These are phyloP conservation scores for Polyporus tsugae DNA, from an alignment of 1,284 basidiomycete genomes.

Conservation along the genomic window DNA sequence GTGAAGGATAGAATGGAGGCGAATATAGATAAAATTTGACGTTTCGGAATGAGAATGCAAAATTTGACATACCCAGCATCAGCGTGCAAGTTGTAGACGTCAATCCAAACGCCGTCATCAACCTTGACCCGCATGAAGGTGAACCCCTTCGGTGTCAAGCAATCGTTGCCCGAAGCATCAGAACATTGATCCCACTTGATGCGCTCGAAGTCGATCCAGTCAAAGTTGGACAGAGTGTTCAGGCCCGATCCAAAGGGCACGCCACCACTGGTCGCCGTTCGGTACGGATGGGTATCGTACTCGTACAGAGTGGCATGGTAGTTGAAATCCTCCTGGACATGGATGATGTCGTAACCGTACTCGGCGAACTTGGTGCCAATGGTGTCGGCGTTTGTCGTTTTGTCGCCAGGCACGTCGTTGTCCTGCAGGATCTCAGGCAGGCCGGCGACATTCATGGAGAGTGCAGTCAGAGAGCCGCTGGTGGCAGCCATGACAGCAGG, in stretches of 20 bases:
- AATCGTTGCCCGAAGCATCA: slow-evolving; percentile 21
- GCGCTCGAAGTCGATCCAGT: slow-evolving; percentile 26
- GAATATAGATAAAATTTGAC: too few relatives aligned
- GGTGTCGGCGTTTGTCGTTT: slow-evolving; percentile 19
- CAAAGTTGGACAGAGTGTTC: slow-evolving; percentile 24
- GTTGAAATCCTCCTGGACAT: slow-evolving; percentile 29
- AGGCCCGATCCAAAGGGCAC: slow-evolving; percentile 22
- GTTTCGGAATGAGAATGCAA: background rate
- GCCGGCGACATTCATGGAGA: slow-evolving; percentile 25
- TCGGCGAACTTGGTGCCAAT: slow-evolving; percentile 18
- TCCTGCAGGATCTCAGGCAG: slow-evolving; percentile 19
- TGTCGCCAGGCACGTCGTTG: slow-evolving; percentile 21
- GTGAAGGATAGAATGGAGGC: too few relatives aligned
- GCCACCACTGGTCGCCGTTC: slow-evolving; percentile 24
- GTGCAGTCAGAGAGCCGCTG: slow-evolving; percentile 5
- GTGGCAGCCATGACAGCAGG: background rate
- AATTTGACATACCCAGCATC: slow-evolving; percentile 10
- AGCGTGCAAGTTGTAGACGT: slow-evolving; percentile 25
- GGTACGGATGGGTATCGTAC: slow-evolving; percentile 23
- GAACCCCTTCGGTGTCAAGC: slow-evolving; percentile 28
- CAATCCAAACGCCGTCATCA: slow-evolving; percentile 20
- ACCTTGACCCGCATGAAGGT: slow-evolving; percentile 25
- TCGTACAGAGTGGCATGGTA: slow-evolving; percentile 24
- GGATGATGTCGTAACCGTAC: slow-evolving; percentile 17
- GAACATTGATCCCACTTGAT: slow-evolving; percentile 22